Conservation (phyloP, 768 basidiomycete genomes). For the Galerina marginata region DNA sequence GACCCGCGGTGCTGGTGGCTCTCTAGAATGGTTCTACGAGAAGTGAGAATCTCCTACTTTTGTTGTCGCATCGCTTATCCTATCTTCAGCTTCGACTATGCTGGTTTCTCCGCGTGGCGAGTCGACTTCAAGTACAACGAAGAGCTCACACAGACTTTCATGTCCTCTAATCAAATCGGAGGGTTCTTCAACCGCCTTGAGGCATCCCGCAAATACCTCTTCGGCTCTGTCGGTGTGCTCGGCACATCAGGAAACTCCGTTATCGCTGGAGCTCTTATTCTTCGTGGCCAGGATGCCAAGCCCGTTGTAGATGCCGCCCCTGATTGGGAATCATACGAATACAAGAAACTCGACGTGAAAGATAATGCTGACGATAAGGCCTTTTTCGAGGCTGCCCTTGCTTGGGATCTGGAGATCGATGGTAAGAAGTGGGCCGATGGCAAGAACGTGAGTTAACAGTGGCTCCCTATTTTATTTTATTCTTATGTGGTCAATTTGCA, state of each 20-base stretch:
- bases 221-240: conserved; percentile 91
- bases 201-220: conserved; percentile 95
- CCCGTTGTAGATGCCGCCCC: conserved; percentile 82
- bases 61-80: neutral
- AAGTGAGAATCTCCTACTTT: conserved; percentile 59
- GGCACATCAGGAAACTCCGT: conserved; percentile 78
- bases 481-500: neutral
- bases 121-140: conserved; percentile 97
- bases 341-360: conserved; percentile 74
- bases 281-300: conserved; percentile 77
- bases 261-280: conserved; percentile 83
- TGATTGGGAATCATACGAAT: conserved; percentile 90
- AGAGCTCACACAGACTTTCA: conserved; percentile 91
- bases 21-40: conserved; percentile 96
- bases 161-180: conserved; percentile 92
- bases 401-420: conserved; percentile 91
- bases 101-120: conserved; percentile 90
- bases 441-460: conserved; percentile 68
- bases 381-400: conserved; percentile 91
- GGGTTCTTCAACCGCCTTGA: conserved; percentile 99
- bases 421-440: conserved; percentile 93
- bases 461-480: neutral
- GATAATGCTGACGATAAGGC: conserved; percentile 75
- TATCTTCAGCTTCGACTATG: conserved; percentile 73
- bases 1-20: conserved; percentile 81